phyloP scores from a whole-genome alignment of 192 early-diverging fungal species.

The Coemansia sp. region DNA sequence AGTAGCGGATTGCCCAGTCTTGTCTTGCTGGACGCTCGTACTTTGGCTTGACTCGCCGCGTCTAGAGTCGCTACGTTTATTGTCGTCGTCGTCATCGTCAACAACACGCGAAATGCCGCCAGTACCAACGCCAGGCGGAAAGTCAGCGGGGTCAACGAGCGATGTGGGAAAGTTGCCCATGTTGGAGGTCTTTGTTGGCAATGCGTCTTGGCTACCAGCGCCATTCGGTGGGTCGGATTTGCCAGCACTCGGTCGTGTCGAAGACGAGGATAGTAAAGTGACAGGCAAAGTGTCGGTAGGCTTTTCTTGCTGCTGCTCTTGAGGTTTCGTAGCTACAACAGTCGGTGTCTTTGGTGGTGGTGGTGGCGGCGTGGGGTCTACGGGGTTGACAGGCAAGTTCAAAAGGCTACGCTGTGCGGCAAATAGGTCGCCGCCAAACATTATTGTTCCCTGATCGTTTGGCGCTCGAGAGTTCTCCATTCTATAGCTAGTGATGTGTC shows the following conservation, averaged over 20 bases:
- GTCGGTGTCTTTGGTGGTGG: background rate
- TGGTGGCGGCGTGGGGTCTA: background rate
- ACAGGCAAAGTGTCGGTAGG: background rate
- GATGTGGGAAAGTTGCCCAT: background rate
- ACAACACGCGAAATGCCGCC: background rate
- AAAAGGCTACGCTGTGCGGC: background rate
- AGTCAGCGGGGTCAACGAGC: background rate
- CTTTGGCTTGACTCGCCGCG: background rate
- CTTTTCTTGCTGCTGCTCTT: background rate
- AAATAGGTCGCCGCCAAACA: conserved; percentile 34
- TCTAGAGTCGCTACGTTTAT: background rate
- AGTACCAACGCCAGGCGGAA: background rate
- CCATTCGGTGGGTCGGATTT: background rate
- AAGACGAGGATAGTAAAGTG: background rate
- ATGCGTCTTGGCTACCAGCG: background rate
- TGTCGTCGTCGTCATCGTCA: background rate
- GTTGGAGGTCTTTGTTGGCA: background rate
- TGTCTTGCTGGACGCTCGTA: background rate
- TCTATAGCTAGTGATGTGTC: conserved; percentile 11
- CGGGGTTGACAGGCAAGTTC: background rate
- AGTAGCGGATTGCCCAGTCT: background rate
- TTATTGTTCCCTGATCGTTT: conserved; percentile 13
- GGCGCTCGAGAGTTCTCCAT: background rate
- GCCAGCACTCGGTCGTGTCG: background rate
- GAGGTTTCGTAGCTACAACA: background rate